Conservation (phyloP, 192 early-diverging fungal genomes). For the Globomyces pollinis-pini region DNA sequence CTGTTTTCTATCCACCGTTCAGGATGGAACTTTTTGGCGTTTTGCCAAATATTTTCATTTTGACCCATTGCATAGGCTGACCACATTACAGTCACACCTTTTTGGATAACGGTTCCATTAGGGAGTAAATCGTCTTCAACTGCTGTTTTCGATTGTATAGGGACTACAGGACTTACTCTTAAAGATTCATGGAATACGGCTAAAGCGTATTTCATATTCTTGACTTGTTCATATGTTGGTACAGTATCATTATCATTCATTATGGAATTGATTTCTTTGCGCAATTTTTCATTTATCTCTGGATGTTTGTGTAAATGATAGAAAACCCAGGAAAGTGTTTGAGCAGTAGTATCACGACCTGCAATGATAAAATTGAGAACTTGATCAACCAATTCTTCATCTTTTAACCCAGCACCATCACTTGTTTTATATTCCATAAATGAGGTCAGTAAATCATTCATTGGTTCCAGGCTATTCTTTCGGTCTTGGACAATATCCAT, state of each 20-base stretch:
- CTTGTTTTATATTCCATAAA: conserved; percentile 38
- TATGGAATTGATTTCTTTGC: conserved; percentile 17
- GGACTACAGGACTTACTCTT: conserved; percentile 61
- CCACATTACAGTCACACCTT: conserved; percentile 44
- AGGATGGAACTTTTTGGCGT: conserved; percentile 55
- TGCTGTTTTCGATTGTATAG: conserved; percentile 45
- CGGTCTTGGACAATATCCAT: conserved; percentile 8
- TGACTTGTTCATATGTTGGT: conserved; percentile 9
- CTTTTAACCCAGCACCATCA: conserved; percentile 22
- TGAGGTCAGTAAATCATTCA: conserved; percentile 33
- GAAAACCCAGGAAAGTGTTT: conserved; percentile 38
- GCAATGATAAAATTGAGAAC: conserved; percentile 34
- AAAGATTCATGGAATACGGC: conserved; percentile 55
- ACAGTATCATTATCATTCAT: neutral
- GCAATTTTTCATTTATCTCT: conserved; percentile 20
- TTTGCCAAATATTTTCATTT: conserved; percentile 45
- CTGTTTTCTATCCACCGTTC: conserved; percentile 44
- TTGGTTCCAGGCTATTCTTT: conserved; percentile 8
- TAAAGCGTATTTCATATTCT: conserved; percentile 41
- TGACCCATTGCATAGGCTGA: conserved; percentile 46
- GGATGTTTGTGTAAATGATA: conserved; percentile 27
- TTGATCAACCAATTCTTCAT: conserved; percentile 36
- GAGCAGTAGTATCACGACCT: conserved; percentile 41
- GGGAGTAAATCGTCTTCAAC: conserved; percentile 52
- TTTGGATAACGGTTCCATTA: conserved; percentile 43